Evolutionary conservation across 768 basidiomycete species (phyloP).

Genomic region (Pholiota conissans): DNA sequence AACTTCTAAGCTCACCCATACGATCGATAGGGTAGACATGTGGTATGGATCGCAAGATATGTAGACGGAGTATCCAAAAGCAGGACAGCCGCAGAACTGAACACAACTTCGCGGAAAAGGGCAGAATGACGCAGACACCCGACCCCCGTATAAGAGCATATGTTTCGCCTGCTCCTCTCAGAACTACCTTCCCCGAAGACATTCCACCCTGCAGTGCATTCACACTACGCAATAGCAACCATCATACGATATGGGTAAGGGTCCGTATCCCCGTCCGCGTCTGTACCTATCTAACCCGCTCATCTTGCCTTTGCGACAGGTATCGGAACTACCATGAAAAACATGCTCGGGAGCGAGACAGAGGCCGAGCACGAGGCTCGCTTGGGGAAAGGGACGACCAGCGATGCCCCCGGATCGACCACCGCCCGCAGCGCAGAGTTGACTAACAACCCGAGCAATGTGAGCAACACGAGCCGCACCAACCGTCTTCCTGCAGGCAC

Average conservation of each 20-base stretch:
- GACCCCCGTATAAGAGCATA: not conserved
- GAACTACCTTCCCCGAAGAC: not conserved
- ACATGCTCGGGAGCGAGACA: constrained; percentile 13
- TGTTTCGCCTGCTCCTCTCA: not conserved
- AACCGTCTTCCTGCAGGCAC: constrained; percentile 13
- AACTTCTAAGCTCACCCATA: too few relatives aligned
- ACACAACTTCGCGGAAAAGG: not conserved
- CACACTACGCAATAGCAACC: not conserved
- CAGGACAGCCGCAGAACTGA: constrained; percentile 1
- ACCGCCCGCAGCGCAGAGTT: not conserved
- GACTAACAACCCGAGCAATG: constrained; percentile 1
- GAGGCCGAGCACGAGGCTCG: not conserved
- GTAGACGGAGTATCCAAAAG: too few relatives aligned
- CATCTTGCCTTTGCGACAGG: not conserved
- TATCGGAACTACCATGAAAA: constrained; percentile 14
- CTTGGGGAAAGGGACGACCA: not conserved
- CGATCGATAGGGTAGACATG: too few relatives aligned
- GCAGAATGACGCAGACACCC: not conserved
- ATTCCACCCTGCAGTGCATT: not conserved
- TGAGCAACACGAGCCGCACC: constrained; percentile 1
- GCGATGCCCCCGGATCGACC: not conserved
- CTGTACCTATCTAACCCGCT: not conserved
- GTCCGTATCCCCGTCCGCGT: too few relatives aligned
- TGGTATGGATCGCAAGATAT: too few relatives aligned
- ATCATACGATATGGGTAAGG: not conserved